Base-by-base conservation (phyloP, 1,284 basidiomycete species). In the Fomitopsis pinicola region DNA sequence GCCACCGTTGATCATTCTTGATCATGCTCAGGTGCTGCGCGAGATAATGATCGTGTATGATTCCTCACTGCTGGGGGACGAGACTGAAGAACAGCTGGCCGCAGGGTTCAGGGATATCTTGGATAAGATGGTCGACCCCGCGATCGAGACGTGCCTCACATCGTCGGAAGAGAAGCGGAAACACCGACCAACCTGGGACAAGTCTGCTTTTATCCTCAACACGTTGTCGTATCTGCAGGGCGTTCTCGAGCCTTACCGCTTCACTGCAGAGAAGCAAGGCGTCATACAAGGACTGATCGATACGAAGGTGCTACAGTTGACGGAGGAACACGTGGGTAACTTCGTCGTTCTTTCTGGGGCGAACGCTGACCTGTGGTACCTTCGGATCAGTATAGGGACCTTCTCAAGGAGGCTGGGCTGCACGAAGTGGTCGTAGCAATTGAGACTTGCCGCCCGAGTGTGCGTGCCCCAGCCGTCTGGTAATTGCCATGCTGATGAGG, bases 41-140 rank as follows among this genome's bases (percentile, higher is more conserved):
- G 94, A 97, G 71, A 88, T 97, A 66, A 91, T 96, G 83, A 75
- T 82, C 0, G 93, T 97, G 8, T 95, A 96, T 72, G 87, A 92
- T 54, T 89, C 91, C 0, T 94, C 92, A 0, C 80, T 95, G 36
- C 77, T 91, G 7, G 86, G 81, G 10, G 81, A 83, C 44, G 84
- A 87, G 64, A 75, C 78, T 19, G 77, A 80, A 36, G 78, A 75
- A 42, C 79, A 82, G 28, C 77, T 80, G 40, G 74, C 72, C 33
- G 76, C 80, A 10, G 86, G 85, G 2, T 92, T 96, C 70, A 76
- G 81, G 35, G 82, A 83, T 50, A 87, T 96, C 30, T 76, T 96
- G 17, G 88, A 94, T 66, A 82, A 88, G 54, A 91, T 92, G 74
- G 81, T 97, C 26, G 91, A 94, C 68, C 94, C 95, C 1, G 88